A percentile compares a stretch with the other conserved stretches of the same genome.
Conservation (phyloP, 1,139 yeast genomes). For the Entelexis paramagnoliae region DNA sequence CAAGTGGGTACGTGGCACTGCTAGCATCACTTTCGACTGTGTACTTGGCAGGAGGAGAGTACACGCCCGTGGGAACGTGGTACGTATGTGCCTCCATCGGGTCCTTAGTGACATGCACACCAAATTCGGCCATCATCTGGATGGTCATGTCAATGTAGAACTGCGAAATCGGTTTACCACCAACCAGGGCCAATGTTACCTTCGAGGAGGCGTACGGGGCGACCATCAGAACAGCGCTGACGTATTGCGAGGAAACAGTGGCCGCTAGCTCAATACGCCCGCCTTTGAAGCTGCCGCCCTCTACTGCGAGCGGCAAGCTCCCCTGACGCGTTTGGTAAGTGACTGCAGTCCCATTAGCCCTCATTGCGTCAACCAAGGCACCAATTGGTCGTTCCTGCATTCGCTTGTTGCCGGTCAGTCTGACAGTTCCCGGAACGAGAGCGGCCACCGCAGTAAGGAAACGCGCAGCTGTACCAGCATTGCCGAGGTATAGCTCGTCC, state of each 20-base stretch:
- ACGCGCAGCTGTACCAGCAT: conserved; percentile 97
- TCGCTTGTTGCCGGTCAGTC: conserved; percentile 86
- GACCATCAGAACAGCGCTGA: conserved; percentile 90
- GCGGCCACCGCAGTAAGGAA: conserved; percentile 88
- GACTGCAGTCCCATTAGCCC: conserved; percentile 65
- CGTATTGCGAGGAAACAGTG: conserved; percentile 93
- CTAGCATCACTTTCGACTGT: conserved; percentile 97
- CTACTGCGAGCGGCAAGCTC: conserved; percentile 76
- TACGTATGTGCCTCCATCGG: conserved; percentile 69
- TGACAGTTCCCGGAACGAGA: conserved; percentile 46
- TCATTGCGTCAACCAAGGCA: conserved; percentile 85
- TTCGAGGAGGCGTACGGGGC: conserved; percentile 89
- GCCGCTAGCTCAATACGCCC: conserved; percentile 92
- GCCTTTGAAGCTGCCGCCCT: conserved; percentile 51
- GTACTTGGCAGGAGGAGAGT: conserved; percentile 71
- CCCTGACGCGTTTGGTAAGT: conserved; percentile 65
- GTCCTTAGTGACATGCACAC: conserved; percentile 66
- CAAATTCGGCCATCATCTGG: conserved; percentile 87
- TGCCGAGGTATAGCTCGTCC: conserved; percentile 74
- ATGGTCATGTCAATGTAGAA: conserved; percentile 95
- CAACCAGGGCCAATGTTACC: conserved; percentile 77
- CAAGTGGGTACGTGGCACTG: conserved; percentile 94
- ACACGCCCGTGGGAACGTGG: conserved; percentile 76
- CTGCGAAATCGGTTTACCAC: conserved; percentile 95
- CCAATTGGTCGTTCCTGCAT: conserved; percentile 98